phyloP scores from a whole-genome alignment of 1,139 yeast species.

The Debaryomyces fabryi region DNA sequence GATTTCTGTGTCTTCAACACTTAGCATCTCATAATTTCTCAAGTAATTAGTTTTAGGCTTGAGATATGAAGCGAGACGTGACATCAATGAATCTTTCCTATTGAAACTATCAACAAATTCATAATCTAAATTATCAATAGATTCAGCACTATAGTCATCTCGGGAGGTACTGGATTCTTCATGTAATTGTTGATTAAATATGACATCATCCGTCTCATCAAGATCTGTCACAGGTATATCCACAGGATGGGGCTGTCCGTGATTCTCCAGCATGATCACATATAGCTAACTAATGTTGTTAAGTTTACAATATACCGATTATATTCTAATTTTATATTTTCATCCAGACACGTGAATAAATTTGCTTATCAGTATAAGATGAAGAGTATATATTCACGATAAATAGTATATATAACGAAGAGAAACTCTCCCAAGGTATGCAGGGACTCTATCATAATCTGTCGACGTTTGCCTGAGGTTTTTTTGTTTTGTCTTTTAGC shows the following conservation, averaged over 20 bases:
- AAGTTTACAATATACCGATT: neutral
- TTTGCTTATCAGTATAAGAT: neutral
- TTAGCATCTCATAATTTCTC: neutral
- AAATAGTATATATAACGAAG: neutral
- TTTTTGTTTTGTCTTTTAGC: conserved; percentile 12
- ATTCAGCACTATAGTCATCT: neutral
- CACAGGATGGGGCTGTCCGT: conserved; percentile 35
- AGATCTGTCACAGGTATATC: conserved; percentile 63
- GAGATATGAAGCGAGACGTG: neutral
- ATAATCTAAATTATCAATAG: conserved; percentile 10
- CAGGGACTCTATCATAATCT: conserved; percentile 3
- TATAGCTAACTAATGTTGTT: neutral
- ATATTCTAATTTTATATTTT: neutral
- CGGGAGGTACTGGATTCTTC: neutral
- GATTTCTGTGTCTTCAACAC: neutral
- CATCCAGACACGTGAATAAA: neutral
- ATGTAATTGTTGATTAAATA: conserved; percentile 24
- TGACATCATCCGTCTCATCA: conserved; percentile 56
- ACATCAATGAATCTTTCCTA: neutral
- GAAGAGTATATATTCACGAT: neutral
- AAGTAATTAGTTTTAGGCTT: neutral
- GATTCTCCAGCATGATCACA: conserved; percentile 4
- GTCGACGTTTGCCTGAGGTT: conserved; percentile 9
- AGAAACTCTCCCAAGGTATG: neutral
- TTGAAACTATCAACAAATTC: conserved; percentile 7